These are phyloP conservation scores for Pulveroboletus frians DNA, from an alignment of 768 basidiomycete species.

Conservation along the genomic window DNA sequence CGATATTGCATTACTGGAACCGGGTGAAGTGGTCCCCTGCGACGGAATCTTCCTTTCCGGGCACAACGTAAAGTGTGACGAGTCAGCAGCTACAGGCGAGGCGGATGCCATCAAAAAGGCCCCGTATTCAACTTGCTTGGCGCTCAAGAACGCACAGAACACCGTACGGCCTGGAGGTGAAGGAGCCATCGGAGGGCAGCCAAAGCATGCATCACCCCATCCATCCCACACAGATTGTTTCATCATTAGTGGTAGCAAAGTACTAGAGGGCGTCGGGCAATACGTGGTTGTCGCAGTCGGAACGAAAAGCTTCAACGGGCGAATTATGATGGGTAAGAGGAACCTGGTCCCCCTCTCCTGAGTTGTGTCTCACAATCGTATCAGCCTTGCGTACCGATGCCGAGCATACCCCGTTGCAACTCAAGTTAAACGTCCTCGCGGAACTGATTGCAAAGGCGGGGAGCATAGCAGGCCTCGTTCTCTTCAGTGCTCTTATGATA, in stretches of 20 bases:
- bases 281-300: slow-evolving; percentile 95
- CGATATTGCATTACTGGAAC: slow-evolving; percentile 86
- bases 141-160: slow-evolving; percentile 36
- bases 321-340: slow-evolving; percentile 90
- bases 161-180: slow-evolving; percentile 12
- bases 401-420: slow-evolving; percentile 88
- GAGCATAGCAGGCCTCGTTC: slow-evolving; percentile 68
- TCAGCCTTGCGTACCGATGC: slow-evolving; percentile 80
- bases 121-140: slow-evolving; percentile 68
- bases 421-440: slow-evolving; percentile 91
- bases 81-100: slow-evolving; percentile 95
- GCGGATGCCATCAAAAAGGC: slow-evolving; percentile 91
- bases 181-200: slow-evolving; percentile 25
- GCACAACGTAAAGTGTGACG: slow-evolving; percentile 93
- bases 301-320: slow-evolving; percentile 88
- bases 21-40: slow-evolving; percentile 93
- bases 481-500: slow-evolving; percentile 87
- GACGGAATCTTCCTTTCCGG: slow-evolving; percentile 92
- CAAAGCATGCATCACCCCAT: slow-evolving; percentile 6
- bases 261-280: slow-evolving; percentile 88
- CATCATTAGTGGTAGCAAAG: slow-evolving; percentile 85
- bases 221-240: slow-evolving; percentile 81
- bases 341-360: neutral
- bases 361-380: neutral
- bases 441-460: slow-evolving; percentile 94